Evolutionary conservation across 306 rosid genomes (phyloP), one percentile per base, ranked within the genome.

Genomic region (Macrotyloma uniflorum): DNA sequence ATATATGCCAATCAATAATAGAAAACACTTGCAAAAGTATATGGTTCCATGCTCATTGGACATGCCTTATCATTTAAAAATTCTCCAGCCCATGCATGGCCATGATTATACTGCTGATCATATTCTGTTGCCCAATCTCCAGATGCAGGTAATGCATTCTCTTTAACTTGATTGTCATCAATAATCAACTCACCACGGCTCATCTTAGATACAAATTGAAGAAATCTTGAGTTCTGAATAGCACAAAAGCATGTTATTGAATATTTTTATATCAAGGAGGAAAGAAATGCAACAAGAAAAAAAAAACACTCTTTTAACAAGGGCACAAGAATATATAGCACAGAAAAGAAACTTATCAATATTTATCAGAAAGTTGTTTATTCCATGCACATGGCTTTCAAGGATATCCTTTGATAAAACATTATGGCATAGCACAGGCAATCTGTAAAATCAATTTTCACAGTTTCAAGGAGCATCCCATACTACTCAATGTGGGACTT

Each of bases 201-300:
- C 99, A 95, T 95, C 91, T 93, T 95, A 51, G 99, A 95, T 40
- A 93, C 89, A 87, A 95, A 93, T 89, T 93, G 98, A 82, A 91
- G 93, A 85, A 95, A 95, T 86, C 88, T 93, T 6, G 99, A 95
- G 83, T 95, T 91, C 99, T 95, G 96, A 85, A 76, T 64, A 49
- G 75, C 84, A 77, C 40, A 76, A 71, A 24, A 82, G 28, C 78
- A 64, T 49, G 75, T 66, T 40, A 57, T 13, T 43, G 68, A 62
- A 30, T 11, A 32, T 32, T 24, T 26, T 43, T 46, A 11, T 50
- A 38, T 72, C 69, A 53, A 26, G 43, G 22, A 26, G 62, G 42
- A 24, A 81, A 46, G 43, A 72, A 16, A 64, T 19, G 40, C 23
- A 47, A 80, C 51, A 57, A 59, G 49, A 62, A 38, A 57, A 61